Conservation (phyloP, 805 yeast species). For the Barnettozyma siamensis region DNA sequence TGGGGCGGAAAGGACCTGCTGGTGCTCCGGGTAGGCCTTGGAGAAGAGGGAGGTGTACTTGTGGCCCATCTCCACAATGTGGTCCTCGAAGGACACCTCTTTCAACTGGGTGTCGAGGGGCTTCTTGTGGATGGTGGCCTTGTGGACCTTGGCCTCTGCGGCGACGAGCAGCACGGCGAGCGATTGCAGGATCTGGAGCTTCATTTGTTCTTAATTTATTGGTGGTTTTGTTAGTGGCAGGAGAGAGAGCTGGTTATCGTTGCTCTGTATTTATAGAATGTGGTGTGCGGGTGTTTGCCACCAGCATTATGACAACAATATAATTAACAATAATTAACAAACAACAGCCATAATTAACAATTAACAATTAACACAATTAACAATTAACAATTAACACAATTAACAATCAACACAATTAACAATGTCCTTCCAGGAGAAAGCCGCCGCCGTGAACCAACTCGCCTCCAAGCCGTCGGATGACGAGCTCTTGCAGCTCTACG, state of each 20-base stretch:
- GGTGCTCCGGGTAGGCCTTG: slow-evolving; percentile 35
- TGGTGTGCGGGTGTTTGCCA: too few relatives aligned
- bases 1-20: slow-evolving; percentile 25
- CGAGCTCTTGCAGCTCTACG: slow-evolving; percentile 83
- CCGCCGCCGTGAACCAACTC: slow-evolving; percentile 71
- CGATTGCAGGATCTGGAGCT: slow-evolving; percentile 19
- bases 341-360: too few relatives aligned
- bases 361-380: background rate
- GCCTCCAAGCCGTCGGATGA: slow-evolving; percentile 78
- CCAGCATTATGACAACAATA: too few relatives aligned
- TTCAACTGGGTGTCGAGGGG: slow-evolving; percentile 52
- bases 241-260: too few relatives aligned
- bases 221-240: too few relatives aligned
- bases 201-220: slow-evolving; percentile 10
- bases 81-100: slow-evolving; percentile 45
- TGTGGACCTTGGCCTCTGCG: slow-evolving; percentile 44
- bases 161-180: slow-evolving; percentile 23
- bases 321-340: background rate
- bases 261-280: too few relatives aligned
- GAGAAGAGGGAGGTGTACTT: slow-evolving; percentile 53
- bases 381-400: background rate
- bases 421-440: slow-evolving; percentile 29
- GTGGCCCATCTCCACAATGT: slow-evolving; percentile 51
- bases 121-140: slow-evolving; percentile 53
- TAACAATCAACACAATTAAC: background rate